Evolutionary conservation across 2,329 filamentous ascomycete genomes (phyloP).

Genomic region (Zelopaecilomyces penicillatus): DNA sequence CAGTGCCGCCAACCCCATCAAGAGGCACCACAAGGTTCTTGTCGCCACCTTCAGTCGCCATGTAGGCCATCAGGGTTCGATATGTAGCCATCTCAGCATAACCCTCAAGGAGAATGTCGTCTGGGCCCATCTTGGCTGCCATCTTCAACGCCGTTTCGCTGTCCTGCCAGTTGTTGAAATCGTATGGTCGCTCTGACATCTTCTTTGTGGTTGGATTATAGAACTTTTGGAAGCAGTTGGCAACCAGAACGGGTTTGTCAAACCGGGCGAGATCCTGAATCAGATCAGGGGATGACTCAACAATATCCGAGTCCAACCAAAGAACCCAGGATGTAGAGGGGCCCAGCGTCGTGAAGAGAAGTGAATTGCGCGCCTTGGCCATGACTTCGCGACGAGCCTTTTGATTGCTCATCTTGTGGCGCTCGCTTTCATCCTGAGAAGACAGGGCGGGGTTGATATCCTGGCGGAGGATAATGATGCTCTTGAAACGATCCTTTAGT

Average conservation of each 20-base stretch:
- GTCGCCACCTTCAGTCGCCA: conserved; percentile 53
- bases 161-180: conserved; percentile 97
- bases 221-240: conserved; percentile 91
- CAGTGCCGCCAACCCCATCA: conserved; percentile 90
- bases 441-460: conserved; percentile 78
- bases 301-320: conserved; percentile 87
- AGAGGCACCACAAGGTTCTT: conserved; percentile 59
- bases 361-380: conserved; percentile 86
- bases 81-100: conserved; percentile 92
- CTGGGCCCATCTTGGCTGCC: conserved; percentile 70
- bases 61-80: conserved; percentile 80
- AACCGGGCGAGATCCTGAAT: conserved; percentile 88
- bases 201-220: conserved; percentile 60
- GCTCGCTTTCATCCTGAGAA: conserved; percentile 78
- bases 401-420: conserved; percentile 87
- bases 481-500: conserved; percentile 77
- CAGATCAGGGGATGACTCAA: conserved; percentile 75
- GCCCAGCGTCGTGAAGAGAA: conserved; percentile 90
- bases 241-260: conserved; percentile 84
- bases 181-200: conserved; percentile 74
- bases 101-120: conserved; percentile 89
- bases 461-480: conserved; percentile 88
- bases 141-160: conserved; percentile 70
- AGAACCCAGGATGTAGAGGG: conserved; percentile 91
- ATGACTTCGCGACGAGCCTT: conserved; percentile 80